A percentile compares a stretch with the other conserved stretches of the same genome.
phyloP scores from a whole-genome alignment of 108 stramenopile species.

The Nannochloropsis gaditana region DNA sequence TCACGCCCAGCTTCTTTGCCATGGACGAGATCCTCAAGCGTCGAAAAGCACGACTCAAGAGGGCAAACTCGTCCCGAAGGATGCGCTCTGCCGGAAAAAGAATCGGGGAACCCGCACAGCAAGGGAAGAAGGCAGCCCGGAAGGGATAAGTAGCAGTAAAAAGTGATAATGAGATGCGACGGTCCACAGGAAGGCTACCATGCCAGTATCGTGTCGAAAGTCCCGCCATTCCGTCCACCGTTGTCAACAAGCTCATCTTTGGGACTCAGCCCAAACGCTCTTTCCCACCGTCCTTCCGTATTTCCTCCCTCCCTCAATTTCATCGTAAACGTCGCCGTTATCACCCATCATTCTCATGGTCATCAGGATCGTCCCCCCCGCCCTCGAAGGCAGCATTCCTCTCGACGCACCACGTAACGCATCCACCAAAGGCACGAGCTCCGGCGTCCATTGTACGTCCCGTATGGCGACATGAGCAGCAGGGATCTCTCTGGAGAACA shows the following conservation, averaged over 20 bases:
- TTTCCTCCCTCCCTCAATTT: not conserved
- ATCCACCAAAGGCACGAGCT: conserved; percentile 5
- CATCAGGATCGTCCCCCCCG: not conserved
- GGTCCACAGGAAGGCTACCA: too few relatives aligned
- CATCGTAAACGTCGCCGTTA: not conserved
- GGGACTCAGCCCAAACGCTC: too few relatives aligned
- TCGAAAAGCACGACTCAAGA: not conserved
- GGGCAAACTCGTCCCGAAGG: not conserved
- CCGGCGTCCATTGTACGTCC: conserved; percentile 14
- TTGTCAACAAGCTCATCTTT: too few relatives aligned
- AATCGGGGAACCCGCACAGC: not conserved
- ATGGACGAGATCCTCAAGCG: not conserved
- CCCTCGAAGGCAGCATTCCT: not conserved
- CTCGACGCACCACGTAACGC: not conserved
- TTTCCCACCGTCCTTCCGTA: not conserved
- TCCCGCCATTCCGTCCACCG: too few relatives aligned
- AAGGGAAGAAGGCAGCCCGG: not conserved
- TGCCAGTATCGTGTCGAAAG: too few relatives aligned
- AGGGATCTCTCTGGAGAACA: not conserved
- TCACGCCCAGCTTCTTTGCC: not conserved
- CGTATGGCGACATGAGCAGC: not conserved
- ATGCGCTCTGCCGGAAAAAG: not conserved
- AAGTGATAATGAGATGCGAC: too few relatives aligned
- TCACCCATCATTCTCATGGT: too few relatives aligned
- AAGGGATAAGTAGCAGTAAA: not conserved